Evolutionary conservation across 768 basidiomycete genomes (phyloP).

Genomic region (Podaxis sp.): DNA sequence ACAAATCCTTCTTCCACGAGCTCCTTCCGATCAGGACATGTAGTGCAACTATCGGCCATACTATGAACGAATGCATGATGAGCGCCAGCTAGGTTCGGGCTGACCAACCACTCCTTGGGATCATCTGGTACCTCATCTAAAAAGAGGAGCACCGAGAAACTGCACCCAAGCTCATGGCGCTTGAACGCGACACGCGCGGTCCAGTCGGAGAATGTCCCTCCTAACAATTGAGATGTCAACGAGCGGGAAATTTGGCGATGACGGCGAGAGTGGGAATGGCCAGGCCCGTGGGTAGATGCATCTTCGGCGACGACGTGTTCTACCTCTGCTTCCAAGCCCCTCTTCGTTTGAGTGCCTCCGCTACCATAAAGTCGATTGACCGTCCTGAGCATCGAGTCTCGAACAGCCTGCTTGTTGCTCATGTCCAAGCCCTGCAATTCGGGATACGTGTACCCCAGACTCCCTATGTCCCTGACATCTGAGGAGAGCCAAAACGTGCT

Average conservation of each 20-base stretch:
- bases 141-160: constrained; percentile 51
- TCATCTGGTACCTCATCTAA: constrained; percentile 41
- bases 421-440: constrained; percentile 38
- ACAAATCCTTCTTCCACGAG: constrained; percentile 39
- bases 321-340: not conserved
- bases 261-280: not conserved
- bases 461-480: constrained; percentile 20
- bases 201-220: constrained; percentile 36
- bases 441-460: constrained; percentile 42
- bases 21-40: constrained; percentile 32
- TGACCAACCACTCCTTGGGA: constrained; percentile 34
- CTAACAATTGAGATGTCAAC: not conserved
- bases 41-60: constrained; percentile 35
- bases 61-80: constrained; percentile 42
- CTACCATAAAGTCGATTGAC: constrained; percentile 32
- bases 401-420: constrained; percentile 23
- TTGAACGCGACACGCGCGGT: constrained; percentile 39
- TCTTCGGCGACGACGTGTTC: too few species aligned
- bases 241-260: not conserved
- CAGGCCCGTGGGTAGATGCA: too few species aligned
- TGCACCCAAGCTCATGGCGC: constrained; percentile 41
- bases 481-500: constrained; percentile 38
- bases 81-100: constrained; percentile 40
- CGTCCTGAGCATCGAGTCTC: constrained; percentile 24
- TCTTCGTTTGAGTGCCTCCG: not conserved